These are phyloP conservation scores for Epichloe brachyelytri DNA, from an alignment of 2,329 filamentous ascomycete genomes.

Conservation along the genomic window DNA sequence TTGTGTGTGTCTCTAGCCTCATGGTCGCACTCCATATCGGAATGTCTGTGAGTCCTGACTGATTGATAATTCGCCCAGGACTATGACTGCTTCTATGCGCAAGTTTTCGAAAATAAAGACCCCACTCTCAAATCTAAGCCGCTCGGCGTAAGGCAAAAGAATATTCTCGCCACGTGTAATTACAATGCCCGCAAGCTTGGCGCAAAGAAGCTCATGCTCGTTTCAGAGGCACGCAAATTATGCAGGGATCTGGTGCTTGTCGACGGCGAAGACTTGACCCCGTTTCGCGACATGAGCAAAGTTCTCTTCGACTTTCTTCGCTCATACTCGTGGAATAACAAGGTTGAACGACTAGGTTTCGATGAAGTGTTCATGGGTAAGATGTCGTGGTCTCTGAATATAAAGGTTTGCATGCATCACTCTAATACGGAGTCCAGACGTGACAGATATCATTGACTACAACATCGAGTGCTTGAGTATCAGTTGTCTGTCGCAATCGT, in stretches of 20 bases:
- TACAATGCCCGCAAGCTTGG: constrained; percentile 71
- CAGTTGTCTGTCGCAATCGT: constrained; percentile 52
- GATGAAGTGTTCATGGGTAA: constrained; percentile 60
- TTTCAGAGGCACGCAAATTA: constrained; percentile 64
- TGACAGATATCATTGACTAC: constrained; percentile 75
- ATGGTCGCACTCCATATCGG: constrained; percentile 2
- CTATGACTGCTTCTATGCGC: constrained; percentile 91
- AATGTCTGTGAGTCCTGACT: background rate
- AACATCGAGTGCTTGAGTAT: constrained; percentile 61
- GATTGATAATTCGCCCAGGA: constrained; percentile 31
- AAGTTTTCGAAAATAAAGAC: constrained; percentile 72
- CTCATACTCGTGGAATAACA: constrained; percentile 62
- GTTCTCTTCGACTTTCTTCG: constrained; percentile 60
- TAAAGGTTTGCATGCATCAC: background rate
- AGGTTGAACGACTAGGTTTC: constrained; percentile 72
- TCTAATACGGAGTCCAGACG: constrained; percentile 39
- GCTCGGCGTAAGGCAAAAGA: constrained; percentile 82
- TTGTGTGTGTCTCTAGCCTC: constrained; percentile 43
- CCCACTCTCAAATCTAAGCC: constrained; percentile 60
- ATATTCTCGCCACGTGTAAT: constrained; percentile 87
- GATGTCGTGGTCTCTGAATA: background rate
- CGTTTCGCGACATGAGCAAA: constrained; percentile 80
- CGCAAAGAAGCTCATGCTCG: constrained; percentile 71
- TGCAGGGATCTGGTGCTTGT: constrained; percentile 80
- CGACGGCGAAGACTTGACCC: constrained; percentile 73